These are phyloP conservation scores for Rubroshorea leprosula DNA, from an alignment of 345 rosid genomes.

Conservation along the genomic window DNA sequence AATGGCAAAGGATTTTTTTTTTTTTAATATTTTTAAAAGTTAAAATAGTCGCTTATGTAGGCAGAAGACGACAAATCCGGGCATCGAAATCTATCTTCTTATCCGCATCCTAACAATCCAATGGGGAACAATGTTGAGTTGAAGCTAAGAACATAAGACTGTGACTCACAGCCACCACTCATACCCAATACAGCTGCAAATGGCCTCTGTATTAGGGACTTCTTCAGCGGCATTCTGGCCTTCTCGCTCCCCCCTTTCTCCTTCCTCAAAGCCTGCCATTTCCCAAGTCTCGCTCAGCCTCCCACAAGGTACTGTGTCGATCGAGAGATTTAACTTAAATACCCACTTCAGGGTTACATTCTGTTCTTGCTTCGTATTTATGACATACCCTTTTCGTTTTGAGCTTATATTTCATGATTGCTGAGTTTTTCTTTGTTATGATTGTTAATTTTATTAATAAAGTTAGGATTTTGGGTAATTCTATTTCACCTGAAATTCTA, in stretches of 20 bases:
- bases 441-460: background rate
- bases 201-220: constrained; percentile 81
- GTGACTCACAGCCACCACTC: constrained; percentile 4
- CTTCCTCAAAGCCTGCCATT: constrained; percentile 37
- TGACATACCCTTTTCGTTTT: too few relatives aligned
- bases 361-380: background rate
- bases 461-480: background rate
- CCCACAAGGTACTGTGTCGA: constrained; percentile 30
- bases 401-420: background rate
- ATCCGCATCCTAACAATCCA: constrained; percentile 43
- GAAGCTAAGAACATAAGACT: constrained; percentile 15
- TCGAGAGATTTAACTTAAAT: background rate
- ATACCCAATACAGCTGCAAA: constrained; percentile 11
- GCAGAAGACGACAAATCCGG: background rate
- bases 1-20: too few relatives aligned
- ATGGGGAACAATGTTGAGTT: constrained; percentile 16
- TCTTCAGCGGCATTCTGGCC: constrained; percentile 49
- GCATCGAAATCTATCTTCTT: constrained; percentile 45
- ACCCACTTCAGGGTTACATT: background rate
- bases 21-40: background rate
- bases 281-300: constrained; percentile 27
- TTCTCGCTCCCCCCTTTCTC: constrained; percentile 41
- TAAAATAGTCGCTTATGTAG: background rate
- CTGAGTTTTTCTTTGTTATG: background rate
- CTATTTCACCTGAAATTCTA: background rate